These are phyloP conservation scores for Moniliella sp. DNA, from an alignment of 1,284 basidiomycete species.

Conservation along the genomic window DNA sequence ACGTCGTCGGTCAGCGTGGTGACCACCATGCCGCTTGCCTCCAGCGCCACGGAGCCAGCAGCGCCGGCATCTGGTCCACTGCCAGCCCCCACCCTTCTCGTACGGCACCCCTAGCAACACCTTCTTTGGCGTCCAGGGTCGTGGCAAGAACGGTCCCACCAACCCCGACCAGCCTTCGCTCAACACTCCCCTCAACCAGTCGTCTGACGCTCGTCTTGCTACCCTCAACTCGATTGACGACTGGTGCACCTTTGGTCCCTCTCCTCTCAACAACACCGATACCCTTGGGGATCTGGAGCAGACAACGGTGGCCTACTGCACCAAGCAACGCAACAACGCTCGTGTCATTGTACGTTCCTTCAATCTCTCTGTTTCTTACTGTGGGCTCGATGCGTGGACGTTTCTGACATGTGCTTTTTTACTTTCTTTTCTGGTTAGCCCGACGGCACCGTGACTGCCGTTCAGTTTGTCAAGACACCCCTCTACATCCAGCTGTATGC, in stretches of 20 bases:
- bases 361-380: too few species aligned
- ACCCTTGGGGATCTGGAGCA: constrained; percentile 47
- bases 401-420: too few species aligned
- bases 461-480: constrained; percentile 32
- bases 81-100: constrained; percentile 36
- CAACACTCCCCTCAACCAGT: constrained; percentile 28
- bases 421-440: too few species aligned
- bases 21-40: too few species aligned
- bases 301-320: constrained; percentile 54
- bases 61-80: too few species aligned
- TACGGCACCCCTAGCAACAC: constrained; percentile 18
- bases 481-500: constrained; percentile 38
- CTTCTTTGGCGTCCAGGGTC: constrained; percentile 16
- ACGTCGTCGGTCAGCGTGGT: too few species aligned
- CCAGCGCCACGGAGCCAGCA: too few species aligned
- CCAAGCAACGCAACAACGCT: constrained; percentile 36
- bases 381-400: too few species aligned
- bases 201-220: constrained; percentile 20
- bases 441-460: constrained; percentile 27
- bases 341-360: too few species aligned
- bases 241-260: constrained; percentile 32
- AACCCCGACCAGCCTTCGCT: constrained; percentile 20
- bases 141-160: constrained; percentile 14
- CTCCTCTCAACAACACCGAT: constrained; percentile 33
- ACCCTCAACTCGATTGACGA: constrained; percentile 29